Percentiles rank a stretch among this genome's conserved stretches.
Evolutionary conservation across 352 stramenopile genomes (phyloP).

Genomic region (Phytopythium vexans): DNA sequence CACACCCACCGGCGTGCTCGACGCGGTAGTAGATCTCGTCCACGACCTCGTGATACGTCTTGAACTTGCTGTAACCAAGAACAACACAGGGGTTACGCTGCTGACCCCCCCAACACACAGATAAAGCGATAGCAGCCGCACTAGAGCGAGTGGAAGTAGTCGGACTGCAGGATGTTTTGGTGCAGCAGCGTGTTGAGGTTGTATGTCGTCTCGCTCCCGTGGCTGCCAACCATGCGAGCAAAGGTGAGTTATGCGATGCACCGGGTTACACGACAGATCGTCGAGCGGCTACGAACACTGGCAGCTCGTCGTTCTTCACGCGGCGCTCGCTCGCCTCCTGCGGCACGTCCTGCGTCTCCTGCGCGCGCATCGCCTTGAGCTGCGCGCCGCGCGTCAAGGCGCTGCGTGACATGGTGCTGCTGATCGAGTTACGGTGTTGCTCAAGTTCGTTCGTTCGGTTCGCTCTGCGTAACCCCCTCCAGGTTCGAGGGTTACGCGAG

Average conservation of each 20-base stretch:
- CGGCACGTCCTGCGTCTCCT: conserved; percentile 21
- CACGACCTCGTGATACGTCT: conserved; percentile 97
- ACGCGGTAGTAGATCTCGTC: conserved; percentile 92
- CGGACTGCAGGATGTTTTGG: conserved; percentile 93
- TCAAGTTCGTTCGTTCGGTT: conserved; percentile 8
- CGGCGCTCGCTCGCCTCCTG: conserved; percentile 47
- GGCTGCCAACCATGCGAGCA: conserved; percentile 23
- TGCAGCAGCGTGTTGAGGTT: conserved; percentile 96
- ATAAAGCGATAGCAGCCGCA: conserved; percentile 17
- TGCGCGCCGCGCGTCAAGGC: conserved; percentile 63
- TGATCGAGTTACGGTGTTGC: background rate
- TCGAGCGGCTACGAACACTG: conserved; percentile 47
- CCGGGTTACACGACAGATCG: background rate
- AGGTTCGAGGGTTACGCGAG: too few species aligned
- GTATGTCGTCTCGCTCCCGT: conserved; percentile 90
- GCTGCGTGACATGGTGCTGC: conserved; percentile 64
- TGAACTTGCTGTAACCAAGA: conserved; percentile 47
- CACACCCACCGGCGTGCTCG: conserved; percentile 58
- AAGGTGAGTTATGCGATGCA: conserved; percentile 1
- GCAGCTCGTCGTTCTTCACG: conserved; percentile 76
- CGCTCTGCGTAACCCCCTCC: conserved; percentile 1
- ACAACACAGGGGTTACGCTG: background rate
- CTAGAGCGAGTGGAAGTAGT: conserved; percentile 96
- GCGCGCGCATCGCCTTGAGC: conserved; percentile 51
- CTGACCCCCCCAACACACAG: background rate